Base-by-base conservation (phyloP, 2,329 filamentous ascomycete species). In the Cercospora citrullina region DNA sequence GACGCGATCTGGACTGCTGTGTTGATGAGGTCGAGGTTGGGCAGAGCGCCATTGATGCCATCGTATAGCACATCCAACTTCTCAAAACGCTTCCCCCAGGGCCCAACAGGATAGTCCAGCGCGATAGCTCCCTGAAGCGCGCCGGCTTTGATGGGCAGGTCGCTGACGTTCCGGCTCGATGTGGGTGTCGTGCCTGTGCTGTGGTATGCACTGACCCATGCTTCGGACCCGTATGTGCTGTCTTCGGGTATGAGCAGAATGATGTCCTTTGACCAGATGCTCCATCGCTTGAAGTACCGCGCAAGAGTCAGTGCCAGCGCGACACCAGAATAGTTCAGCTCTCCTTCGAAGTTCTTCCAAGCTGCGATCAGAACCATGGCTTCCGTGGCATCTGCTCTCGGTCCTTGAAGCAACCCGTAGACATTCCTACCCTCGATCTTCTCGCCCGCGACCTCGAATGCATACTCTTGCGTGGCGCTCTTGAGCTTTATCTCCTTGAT, bases 131-230 rank as follows among this genome's bases (percentile, higher is more conserved):
- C 95, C 81, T 99, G 95, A 36, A 99, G 84, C 7, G 94, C 93
- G 18, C 95, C 95, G 16, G 93, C 95, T 82, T 98, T 98, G 75
- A 98, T 86, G 1, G 94, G 89, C 59, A 99, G 81, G 1, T 92
- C 86, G 64, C 90, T 87, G 28, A 98, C 89, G 42, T 78, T 78
- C 7, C 73, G 72, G 33, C 69, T 69, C 1, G 72, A 9, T 7
- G 84, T 86, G 5, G 85, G 81, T 0, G 90, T 85, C 72, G 91
- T 86, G 76, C 97, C 93, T 21, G 91, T 90, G 78, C 97, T 92
- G 79, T 99, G 95, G 79, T 99, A 99, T 1, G 95, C 95, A 77
- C 97, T 94, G 8, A 97, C 92, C 95, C 95, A 99, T 26, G 95
- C 95, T 78, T 98, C 94, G 0, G 93, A 92, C 0, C 94, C 95